Evolutionary conservation across 1,139 yeast genomes (phyloP), one percentile per base, ranked within the genome.

Genomic region (Geotrichum australiense): DNA sequence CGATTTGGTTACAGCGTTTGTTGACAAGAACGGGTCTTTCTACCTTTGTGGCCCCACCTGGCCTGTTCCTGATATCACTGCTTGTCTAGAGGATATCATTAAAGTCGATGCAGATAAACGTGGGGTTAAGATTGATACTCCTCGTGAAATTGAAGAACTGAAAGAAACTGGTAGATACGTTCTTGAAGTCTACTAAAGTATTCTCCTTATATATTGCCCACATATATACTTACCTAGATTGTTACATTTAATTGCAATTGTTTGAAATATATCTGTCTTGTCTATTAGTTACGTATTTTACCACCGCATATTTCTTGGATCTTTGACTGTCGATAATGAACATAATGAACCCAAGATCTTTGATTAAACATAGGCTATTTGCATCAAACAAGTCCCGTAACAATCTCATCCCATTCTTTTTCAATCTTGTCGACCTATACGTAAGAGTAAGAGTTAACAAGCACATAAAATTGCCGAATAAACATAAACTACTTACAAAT

Each of bases 41-140:
- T 91, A 91, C 68, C 73, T 91, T 60, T 91, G 98, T 78, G 98
- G 98, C 50, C 97, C 97, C 35, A 91, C 97, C 1, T 91, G 98
- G 98, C 98, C 98, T 22, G 97, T 91, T 55, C 96, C 97, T 14
- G 96, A 89, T 63, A 84, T 91, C 55, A 85, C 96, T 46, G 85
- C 82, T 38, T 94, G 95, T 54, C 70, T 91, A 53, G 84, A 82
- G 58, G 95, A 85, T 53, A 83, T 91, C 55, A 73, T 87, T 41
- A 62, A 63, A 16, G 74, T 76, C 42, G 95, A 85, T 50, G 94
- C 95, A 27, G 69, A 68, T 42, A 70, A 69, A 53, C 72, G 70
- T 43, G 93, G 91, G 46, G 72, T 71, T 47, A 76, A 70, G 51
- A 69, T 87, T 47, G 94, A 89, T 56, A 73, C 81, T 48, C 77